phyloP scores from a whole-genome alignment of 2,329 filamentous ascomycete species.

The Chaetothyriales sp. region DNA sequence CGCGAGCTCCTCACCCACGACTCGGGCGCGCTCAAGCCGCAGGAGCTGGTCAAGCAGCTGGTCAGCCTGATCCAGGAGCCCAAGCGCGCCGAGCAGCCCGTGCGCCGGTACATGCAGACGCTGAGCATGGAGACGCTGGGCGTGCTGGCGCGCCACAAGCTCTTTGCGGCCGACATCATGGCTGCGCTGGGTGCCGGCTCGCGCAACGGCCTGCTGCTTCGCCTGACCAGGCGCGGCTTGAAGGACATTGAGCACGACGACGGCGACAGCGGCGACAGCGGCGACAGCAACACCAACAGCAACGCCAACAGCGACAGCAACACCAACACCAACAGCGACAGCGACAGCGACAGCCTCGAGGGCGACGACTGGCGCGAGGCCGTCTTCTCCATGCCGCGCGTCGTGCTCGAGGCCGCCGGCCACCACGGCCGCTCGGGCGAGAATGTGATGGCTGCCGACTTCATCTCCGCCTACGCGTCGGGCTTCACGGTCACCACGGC shows the following conservation, averaged over 20 bases:
- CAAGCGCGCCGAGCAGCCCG: conserved; percentile 49
- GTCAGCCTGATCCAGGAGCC: conserved; percentile 82
- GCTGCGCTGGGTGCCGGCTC: conserved; percentile 89
- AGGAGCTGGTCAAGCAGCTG: conserved; percentile 83
- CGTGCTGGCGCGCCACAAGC: conserved; percentile 66
- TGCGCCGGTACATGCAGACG: conserved; percentile 67
- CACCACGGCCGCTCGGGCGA: conserved; percentile 50
- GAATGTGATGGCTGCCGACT: conserved; percentile 65
- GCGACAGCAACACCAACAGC: no score
- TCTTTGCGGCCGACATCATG: conserved; percentile 67
- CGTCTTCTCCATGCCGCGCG: conserved; percentile 74
- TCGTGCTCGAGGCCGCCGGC: conserved; percentile 35
- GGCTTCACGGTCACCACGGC: conserved; percentile 70
- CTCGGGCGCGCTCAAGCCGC: conserved; percentile 71
- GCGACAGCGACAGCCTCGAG: conserved; percentile 47
- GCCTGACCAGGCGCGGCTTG: conserved; percentile 81
- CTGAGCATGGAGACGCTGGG: conserved; percentile 71
- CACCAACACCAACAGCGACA: no score
- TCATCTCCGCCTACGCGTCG: conserved; percentile 82
- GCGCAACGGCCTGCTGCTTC: conserved; percentile 88
- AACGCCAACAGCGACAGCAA: no score
- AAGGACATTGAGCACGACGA: conserved; percentile 58
- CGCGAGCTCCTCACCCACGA: conserved; percentile 79
- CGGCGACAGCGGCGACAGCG: conserved; percentile 41
- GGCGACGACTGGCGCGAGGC: conserved; percentile 82